Evolutionary conservation across 108 stramenopile genomes (phyloP), one percentile per base, ranked within the genome.

Genomic region (Discostella stelligeroides): DNA sequence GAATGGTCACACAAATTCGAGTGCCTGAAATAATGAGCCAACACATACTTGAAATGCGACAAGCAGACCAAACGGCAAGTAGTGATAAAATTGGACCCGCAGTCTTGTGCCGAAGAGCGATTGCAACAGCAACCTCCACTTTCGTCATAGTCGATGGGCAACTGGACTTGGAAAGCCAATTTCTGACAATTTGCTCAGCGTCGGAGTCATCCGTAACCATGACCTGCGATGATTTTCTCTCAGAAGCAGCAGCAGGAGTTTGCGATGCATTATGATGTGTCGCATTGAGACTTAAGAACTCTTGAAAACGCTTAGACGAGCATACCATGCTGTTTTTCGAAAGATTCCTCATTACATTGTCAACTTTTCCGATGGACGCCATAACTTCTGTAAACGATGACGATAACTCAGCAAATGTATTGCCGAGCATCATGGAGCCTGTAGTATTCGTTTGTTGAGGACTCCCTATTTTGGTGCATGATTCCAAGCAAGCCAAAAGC

Each of bases 311-410:
- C 6, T n/a, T 17, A 21, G 77, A 79, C 1, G 65, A 60, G 42
- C 77, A 71, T 30, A 79, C 38, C n/a, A 27, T 37, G 14, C 60
- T 28, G 48, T 79, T 48, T 61, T 69, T 71, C 15, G 77, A 79
- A 18, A 79, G 65, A 15, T 64, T 71, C 48, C 60, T 66, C 34
- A 79, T 79, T 48, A 54, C 70, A 37, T 53, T 50, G 28, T 79
- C 69, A 15, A 79, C 50, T 12, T 25, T 48, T 21, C 42, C 51
- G 25, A 71, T 56, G 17, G 70, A 47, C 3, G 56, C 14, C 51
- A 57, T 46, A 23, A 43, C 59, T 47, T 40, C 41, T 46, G 59
- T 39, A 24, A 50, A 54, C 21, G 51, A 30, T 21, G 51, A 34
- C 0, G 53, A 24, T 24, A 79, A 43, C 34, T 79, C 77, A 39